Conservation (phyloP, 371 early-diverging fungal genomes). For the Coemansia sp. region DNA sequence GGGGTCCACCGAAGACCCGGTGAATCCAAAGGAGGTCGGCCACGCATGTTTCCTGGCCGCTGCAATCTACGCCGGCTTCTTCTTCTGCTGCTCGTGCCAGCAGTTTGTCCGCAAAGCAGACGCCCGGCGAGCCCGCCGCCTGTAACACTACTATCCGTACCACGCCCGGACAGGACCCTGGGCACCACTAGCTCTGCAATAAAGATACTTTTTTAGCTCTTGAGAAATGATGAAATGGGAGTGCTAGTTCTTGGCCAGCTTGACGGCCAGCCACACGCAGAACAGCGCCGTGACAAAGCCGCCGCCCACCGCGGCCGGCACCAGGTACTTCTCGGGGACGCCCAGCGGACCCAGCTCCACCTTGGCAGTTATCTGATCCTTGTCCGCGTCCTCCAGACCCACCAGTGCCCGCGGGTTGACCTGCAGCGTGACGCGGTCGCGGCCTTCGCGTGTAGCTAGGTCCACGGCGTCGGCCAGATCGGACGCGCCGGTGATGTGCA, state of each 20-base stretch:
- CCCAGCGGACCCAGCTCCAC: constrained; percentile 39
- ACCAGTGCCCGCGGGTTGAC: constrained; percentile 45
- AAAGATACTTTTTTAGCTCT: not conserved
- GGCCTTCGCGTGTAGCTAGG: constrained; percentile 73
- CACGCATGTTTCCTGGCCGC: constrained; percentile 69
- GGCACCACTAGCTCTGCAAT: too few species aligned
- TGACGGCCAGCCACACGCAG: constrained; percentile 50
- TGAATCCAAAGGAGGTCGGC: constrained; percentile 64
- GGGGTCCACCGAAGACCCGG: constrained; percentile 62
- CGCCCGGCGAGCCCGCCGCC: constrained; percentile 45
- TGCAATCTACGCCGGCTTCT: constrained; percentile 66
- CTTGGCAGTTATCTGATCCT: not conserved
- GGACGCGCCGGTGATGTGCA: constrained; percentile 73
- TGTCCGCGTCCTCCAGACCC: constrained; percentile 20
- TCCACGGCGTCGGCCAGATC: constrained; percentile 83
- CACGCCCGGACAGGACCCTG: too few species aligned
- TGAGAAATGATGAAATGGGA: not conserved
- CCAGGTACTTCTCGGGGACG: constrained; percentile 48
- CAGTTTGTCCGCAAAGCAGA: constrained; percentile 39
- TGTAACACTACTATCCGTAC: constrained; percentile 8
- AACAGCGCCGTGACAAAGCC: constrained; percentile 50
- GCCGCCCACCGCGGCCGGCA: constrained; percentile 51
- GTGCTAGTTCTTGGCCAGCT: constrained; percentile 50
- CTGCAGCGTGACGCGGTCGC: constrained; percentile 74
- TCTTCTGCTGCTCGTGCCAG: constrained; percentile 69